phyloP scores from a whole-genome alignment of 2,329 filamentous ascomycete genomes.

The Stemphylium beticola region DNA sequence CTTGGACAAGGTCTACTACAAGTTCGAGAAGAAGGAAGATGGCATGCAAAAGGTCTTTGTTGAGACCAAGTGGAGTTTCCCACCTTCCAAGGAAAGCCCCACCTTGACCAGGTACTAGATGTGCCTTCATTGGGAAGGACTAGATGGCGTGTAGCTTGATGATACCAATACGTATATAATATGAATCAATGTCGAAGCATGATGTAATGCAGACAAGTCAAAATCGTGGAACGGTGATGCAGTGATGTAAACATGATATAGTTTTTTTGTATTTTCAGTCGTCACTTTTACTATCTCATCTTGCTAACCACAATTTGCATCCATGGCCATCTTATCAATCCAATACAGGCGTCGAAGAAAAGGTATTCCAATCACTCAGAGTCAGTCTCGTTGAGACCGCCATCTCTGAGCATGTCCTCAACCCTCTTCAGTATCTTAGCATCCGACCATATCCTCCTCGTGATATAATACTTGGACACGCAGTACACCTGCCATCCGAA shows the following conservation, averaged over 20 bases:
- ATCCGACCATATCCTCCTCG: slow-evolving; percentile 19
- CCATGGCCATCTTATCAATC: too few relatives aligned
- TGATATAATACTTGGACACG: slow-evolving; percentile 20
- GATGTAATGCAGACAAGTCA: background rate
- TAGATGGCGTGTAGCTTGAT: slow-evolving; percentile 1
- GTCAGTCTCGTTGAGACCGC: slow-evolving; percentile 1
- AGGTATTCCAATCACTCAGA: background rate
- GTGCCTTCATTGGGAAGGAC: background rate
- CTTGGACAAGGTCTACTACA: slow-evolving; percentile 59
- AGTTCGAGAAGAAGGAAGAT: slow-evolving; percentile 74
- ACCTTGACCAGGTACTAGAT: slow-evolving; percentile 54
- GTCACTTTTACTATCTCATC: too few relatives aligned
- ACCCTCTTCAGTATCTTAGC: background rate
- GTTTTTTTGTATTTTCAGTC: too few relatives aligned
- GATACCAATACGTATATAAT: slow-evolving; percentile 8
- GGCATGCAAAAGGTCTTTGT: slow-evolving; percentile 82
- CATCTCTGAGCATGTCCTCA: background rate
- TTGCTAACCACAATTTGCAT: too few relatives aligned
- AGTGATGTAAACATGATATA: too few relatives aligned
- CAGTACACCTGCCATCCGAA: slow-evolving; percentile 27
- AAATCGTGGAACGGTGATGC: too few relatives aligned
- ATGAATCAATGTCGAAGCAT: background rate
- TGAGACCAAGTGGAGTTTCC: slow-evolving; percentile 63
- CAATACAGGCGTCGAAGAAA: too few relatives aligned
- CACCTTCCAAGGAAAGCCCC: slow-evolving; percentile 59